Evolutionary conservation across 2,329 filamentous ascomycete species (phyloP).

Genomic region (Sarocladiaceae sp.): DNA sequence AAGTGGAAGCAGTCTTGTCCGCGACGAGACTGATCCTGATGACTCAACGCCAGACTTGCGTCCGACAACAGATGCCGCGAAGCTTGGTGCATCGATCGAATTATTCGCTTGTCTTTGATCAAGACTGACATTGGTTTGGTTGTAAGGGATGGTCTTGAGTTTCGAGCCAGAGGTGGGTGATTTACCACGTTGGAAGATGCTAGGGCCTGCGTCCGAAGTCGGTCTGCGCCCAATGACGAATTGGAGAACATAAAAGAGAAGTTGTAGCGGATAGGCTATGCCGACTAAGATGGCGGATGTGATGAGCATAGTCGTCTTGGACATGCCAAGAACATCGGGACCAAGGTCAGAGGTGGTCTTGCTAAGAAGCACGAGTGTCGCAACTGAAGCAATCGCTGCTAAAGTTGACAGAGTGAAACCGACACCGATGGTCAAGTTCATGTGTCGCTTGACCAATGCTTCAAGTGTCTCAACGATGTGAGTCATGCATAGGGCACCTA

Average conservation of each 20-base stretch:
- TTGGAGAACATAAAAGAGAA: conserved; percentile 37
- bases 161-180: neutral
- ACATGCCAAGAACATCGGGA: conserved; percentile 34
- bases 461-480: neutral
- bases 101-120: conserved; percentile 17
- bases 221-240: conserved; percentile 29
- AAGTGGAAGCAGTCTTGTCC: conserved; percentile 46
- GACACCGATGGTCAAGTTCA: neutral
- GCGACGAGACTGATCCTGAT: conserved; percentile 50
- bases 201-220: neutral
- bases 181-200: neutral
- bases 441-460: neutral
- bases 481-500: neutral
- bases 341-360: conserved; percentile 23
- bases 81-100: conserved; percentile 17
- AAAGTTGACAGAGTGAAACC: conserved; percentile 24
- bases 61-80: conserved; percentile 17
- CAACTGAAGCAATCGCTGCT: conserved; percentile 34
- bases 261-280: conserved; percentile 32
- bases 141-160: conserved; percentile 18
- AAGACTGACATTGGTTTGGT: conserved; percentile 27
- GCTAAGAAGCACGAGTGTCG: conserved; percentile 33
- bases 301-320: conserved; percentile 33
- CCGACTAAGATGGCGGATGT: neutral
- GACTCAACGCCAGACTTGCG: conserved; percentile 38